Conservation (phyloP, 2,329 filamentous ascomycete species). For the Nemania sp. region DNA sequence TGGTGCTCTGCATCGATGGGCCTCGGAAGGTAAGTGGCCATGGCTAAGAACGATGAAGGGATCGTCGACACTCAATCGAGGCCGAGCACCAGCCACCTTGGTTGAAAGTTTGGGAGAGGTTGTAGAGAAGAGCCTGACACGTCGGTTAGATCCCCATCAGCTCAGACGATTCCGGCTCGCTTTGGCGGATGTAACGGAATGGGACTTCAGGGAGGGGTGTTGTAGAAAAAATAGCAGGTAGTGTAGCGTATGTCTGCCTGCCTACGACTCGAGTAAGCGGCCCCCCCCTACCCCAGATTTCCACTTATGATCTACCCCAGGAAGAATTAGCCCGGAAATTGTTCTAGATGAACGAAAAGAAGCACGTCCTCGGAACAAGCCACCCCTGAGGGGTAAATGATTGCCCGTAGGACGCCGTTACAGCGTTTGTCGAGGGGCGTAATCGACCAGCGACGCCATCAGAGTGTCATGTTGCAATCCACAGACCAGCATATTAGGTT, state of each 20-base stretch:
- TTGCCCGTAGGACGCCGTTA: not conserved
- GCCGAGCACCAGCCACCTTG: conserved; percentile 3
- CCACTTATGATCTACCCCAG: conserved; percentile 25
- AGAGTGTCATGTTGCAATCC: conserved; percentile 3
- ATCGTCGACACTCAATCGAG: conserved; percentile 7
- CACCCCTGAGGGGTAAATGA: conserved; percentile 17
- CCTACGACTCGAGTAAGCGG: conserved; percentile 1
- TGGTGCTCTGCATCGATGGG: conserved; percentile 9
- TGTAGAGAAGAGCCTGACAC: no score
- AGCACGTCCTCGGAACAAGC: conserved; percentile 23
- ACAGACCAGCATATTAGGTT: not conserved
- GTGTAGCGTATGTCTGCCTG: no score
- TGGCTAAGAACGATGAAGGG: conserved; percentile 22
- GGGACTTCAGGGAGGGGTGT: not conserved
- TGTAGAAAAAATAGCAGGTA: no score
- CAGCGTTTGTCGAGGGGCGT: not conserved
- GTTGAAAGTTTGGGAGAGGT: not conserved
- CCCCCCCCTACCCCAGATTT: conserved; percentile 24
- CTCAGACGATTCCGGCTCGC: conserved; percentile 15
- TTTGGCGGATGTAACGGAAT: conserved; percentile 24
- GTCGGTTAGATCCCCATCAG: conserved; percentile 9
- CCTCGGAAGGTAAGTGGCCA: conserved; percentile 31
- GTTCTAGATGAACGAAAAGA: conserved; percentile 26
- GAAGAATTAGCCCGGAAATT: conserved; percentile 29
- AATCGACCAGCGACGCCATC: conserved; percentile 3